Conservation (phyloP, 2,329 filamentous ascomycete genomes). For the Alternaria gaisen region DNA sequence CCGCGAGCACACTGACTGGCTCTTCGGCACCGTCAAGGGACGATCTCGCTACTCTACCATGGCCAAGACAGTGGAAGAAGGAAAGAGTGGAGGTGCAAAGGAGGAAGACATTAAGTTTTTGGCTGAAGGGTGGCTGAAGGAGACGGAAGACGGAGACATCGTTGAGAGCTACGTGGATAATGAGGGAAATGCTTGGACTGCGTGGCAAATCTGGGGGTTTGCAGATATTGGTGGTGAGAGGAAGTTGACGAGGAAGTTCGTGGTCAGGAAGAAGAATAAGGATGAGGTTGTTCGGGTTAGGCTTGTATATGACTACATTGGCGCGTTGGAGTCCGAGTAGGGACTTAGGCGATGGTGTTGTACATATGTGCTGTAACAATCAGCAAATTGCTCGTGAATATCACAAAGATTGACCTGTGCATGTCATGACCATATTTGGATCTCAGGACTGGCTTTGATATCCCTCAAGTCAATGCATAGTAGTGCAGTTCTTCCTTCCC, state of each 20-base stretch:
- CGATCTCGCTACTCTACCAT: slow-evolving; percentile 61
- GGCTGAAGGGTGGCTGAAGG: slow-evolving; percentile 41
- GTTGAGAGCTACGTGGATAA: slow-evolving; percentile 49
- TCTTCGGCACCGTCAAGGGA: slow-evolving; percentile 78
- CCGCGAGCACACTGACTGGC: slow-evolving; percentile 76
- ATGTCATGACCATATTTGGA: background rate
- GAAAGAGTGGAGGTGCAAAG: slow-evolving; percentile 26
- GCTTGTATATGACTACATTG: slow-evolving; percentile 49
- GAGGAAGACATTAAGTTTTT: slow-evolving; percentile 39
- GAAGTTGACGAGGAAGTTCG: slow-evolving; percentile 43
- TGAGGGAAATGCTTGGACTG: slow-evolving; percentile 48
- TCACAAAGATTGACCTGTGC: background rate
- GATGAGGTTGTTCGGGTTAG: slow-evolving; percentile 39
- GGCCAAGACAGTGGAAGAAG: slow-evolving; percentile 31
- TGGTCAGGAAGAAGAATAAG: slow-evolving; percentile 44
- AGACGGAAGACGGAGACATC: slow-evolving; percentile 41
- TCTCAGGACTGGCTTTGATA: slow-evolving; percentile 1
- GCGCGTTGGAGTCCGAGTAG: slow-evolving; percentile 26
- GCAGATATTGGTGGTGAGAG: slow-evolving; percentile 43
- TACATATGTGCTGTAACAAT: background rate
- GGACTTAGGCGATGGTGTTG: background rate
- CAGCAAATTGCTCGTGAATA: background rate
- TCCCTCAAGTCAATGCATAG: slow-evolving; percentile 9
- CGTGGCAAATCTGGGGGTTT: slow-evolving; percentile 48
- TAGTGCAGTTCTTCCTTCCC: slow-evolving; percentile 4